A percentile compares a stretch with the other conserved stretches of the same genome.
phyloP scores from a whole-genome alignment of 2,329 filamentous ascomycete genomes.

The Fonsecaea nubica region DNA sequence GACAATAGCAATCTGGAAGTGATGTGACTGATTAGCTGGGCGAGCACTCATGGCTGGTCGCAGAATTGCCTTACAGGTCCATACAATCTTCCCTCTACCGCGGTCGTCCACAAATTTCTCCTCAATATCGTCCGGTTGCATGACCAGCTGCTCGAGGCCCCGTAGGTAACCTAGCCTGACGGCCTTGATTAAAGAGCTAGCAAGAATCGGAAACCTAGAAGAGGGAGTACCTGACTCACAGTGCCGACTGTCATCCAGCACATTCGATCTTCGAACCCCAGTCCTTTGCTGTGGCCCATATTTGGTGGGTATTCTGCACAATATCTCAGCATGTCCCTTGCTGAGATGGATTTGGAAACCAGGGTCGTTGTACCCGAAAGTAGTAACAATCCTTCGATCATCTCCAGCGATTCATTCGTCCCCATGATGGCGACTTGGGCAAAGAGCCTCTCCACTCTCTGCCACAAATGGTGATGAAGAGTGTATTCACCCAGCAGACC shows the following conservation, averaged over 20 bases:
- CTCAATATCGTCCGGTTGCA: constrained; percentile 27
- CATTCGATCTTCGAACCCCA: constrained; percentile 29
- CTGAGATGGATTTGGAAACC: neutral
- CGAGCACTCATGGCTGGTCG: neutral
- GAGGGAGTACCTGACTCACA: constrained; percentile 5
- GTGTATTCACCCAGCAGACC: constrained; percentile 22
- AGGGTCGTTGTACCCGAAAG: constrained; percentile 21
- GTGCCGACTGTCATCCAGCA: constrained; percentile 32
- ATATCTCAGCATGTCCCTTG: neutral
- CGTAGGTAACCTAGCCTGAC: constrained; percentile 27
- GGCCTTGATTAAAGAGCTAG: constrained; percentile 15
- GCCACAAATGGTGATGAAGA: constrained; percentile 25
- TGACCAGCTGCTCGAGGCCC: constrained; percentile 25
- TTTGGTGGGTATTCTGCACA: constrained; percentile 27
- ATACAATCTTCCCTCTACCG: constrained; percentile 26
- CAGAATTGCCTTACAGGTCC: constrained; percentile 19
- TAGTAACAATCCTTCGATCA: constrained; percentile 27
- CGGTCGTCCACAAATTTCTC: constrained; percentile 24
- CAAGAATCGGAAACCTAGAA: neutral
- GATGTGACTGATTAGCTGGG: neutral
- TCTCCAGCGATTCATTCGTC: constrained; percentile 23
- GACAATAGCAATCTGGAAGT: constrained; percentile 23
- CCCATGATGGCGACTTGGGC: constrained; percentile 25
- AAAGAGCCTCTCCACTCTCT: constrained; percentile 26
- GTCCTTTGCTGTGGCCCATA: constrained; percentile 21